These are phyloP conservation scores for Amauroascus niger DNA, from an alignment of 2,329 filamentous ascomycete species.

Conservation along the genomic window DNA sequence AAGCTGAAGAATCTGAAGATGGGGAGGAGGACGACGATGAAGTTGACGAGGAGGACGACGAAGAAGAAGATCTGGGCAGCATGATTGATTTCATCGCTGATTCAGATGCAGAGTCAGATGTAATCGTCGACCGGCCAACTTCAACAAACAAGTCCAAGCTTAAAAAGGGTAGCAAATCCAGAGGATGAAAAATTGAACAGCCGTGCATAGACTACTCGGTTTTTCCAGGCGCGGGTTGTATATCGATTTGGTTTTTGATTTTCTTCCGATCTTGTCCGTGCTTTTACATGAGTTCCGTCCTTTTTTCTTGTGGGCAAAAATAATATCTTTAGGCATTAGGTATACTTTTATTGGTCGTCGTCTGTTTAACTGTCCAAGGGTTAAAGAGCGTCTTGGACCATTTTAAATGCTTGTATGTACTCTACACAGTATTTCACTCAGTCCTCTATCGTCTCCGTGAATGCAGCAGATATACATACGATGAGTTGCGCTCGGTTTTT, in stretches of 20 bases:
- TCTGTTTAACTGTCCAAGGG: neutral
- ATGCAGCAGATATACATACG: neutral
- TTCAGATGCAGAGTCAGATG: conserved; percentile 35
- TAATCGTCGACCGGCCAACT: conserved; percentile 21
- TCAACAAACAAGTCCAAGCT: conserved; percentile 30
- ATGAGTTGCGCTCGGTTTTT: neutral
- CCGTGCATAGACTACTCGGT: neutral
- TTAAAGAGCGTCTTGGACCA: neutral
- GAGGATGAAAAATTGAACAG: neutral
- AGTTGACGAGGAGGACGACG: conserved; percentile 48
- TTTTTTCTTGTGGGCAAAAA: neutral
- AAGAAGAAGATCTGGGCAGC: conserved; percentile 48
- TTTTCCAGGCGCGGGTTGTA: neutral
- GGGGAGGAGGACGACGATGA: conserved; percentile 41
- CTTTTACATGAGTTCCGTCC: neutral
- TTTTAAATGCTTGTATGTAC: neutral
- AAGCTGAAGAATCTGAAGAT: conserved; percentile 36
- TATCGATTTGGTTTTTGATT: neutral
- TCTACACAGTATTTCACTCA: neutral
- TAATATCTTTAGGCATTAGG: neutral
- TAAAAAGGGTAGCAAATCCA: conserved; percentile 6
- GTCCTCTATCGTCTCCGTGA: neutral
- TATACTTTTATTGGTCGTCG: neutral
- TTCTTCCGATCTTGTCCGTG: neutral
- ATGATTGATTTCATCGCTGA: conserved; percentile 41